A percentile compares a stretch with the other conserved stretches of the same genome.
Conservation (phyloP, 2,329 filamentous ascomycete genomes). For the Botrytis fragariae region DNA sequence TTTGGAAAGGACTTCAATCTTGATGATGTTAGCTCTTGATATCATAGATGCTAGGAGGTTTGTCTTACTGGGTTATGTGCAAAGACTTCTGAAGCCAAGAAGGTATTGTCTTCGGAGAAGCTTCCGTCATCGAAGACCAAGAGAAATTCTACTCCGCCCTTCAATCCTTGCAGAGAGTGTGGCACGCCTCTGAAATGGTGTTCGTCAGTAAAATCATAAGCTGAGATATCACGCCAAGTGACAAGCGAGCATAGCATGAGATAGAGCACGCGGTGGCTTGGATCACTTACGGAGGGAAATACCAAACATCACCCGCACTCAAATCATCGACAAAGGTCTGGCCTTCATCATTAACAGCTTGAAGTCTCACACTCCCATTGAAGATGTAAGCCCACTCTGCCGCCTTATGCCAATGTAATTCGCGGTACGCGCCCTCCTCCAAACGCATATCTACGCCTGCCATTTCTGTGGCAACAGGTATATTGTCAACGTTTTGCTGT, state of each 20-base stretch:
- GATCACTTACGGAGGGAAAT: conserved; percentile 63
- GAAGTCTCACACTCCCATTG: conserved; percentile 67
- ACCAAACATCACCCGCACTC: conserved; percentile 75
- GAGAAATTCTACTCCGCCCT: conserved; percentile 64
- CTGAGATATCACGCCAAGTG: not conserved
- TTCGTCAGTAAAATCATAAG: not conserved
- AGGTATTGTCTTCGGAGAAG: conserved; percentile 68
- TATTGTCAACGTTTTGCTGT: conserved; percentile 66
- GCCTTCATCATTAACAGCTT: conserved; percentile 71
- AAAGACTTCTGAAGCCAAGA: conserved; percentile 68
- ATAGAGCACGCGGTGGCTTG: not conserved
- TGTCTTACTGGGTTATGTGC: conserved; percentile 44
- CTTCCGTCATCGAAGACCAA: conserved; percentile 59
- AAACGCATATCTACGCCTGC: conserved; percentile 78
- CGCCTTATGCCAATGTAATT: conserved; percentile 79
- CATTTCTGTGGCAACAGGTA: conserved; percentile 65
- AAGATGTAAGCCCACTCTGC: conserved; percentile 77
- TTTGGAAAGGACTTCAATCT: conserved; percentile 52
- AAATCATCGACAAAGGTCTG: conserved; percentile 76
- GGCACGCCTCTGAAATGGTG: conserved; percentile 58
- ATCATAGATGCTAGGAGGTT: no score
- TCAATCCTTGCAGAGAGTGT: conserved; percentile 71
- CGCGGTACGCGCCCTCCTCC: conserved; percentile 68
- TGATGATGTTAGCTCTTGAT: conserved; percentile 19
- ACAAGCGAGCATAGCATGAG: not conserved